phyloP scores from a whole-genome alignment of 805 yeast species.

The Candida mattraensis region DNA sequence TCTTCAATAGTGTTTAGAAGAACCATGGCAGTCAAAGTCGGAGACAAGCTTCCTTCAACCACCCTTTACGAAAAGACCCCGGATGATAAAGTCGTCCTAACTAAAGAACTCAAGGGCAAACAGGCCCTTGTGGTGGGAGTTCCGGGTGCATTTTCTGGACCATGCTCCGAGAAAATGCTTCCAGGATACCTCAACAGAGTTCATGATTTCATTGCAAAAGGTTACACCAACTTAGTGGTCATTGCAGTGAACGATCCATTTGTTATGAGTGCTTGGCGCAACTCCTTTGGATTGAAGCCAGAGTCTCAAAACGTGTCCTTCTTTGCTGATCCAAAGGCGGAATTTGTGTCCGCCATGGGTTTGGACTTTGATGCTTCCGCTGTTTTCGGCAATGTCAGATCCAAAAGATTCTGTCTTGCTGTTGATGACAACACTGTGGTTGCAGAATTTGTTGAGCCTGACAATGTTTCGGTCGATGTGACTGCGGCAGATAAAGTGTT shows the following conservation, averaged over 20 bases:
- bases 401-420: conserved; percentile 72
- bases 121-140: conserved; percentile 56
- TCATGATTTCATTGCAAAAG: conserved; percentile 58
- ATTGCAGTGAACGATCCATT: conserved; percentile 86
- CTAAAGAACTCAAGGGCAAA: conserved; percentile 22
- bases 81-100: conserved; percentile 20
- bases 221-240: conserved; percentile 60
- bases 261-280: conserved; percentile 80
- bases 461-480: conserved; percentile 66
- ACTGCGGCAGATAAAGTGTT: conserved; percentile 48
- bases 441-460: conserved; percentile 75
- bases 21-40: conserved; percentile 21
- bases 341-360: conserved; percentile 64
- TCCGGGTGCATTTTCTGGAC: conserved; percentile 82
- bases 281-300: conserved; percentile 35
- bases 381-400: conserved; percentile 74
- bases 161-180: conserved; percentile 68
- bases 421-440: conserved; percentile 74
- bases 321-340: conserved; percentile 80
- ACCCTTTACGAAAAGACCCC: conserved; percentile 27
- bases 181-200: conserved; percentile 67
- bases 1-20: conserved; percentile 5
- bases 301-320: conserved; percentile 34
- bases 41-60: conserved; percentile 21
- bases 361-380: conserved; percentile 72